Percentiles rank a stretch among this genome's conserved stretches.
These are phyloP conservation scores for Solanum acaule DNA, from an alignment of 257 asterid species.

Conservation along the genomic window DNA sequence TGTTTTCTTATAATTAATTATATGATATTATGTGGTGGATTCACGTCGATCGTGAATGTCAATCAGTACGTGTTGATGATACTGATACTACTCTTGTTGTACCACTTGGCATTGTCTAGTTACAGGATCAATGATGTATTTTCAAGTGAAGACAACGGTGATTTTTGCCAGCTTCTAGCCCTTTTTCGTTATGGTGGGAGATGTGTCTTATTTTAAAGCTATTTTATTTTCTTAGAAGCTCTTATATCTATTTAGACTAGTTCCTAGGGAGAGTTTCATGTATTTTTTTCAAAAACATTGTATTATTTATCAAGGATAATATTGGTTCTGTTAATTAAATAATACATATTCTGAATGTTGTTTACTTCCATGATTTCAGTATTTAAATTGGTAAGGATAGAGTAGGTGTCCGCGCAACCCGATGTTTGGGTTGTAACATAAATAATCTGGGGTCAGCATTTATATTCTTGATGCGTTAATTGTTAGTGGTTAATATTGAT, in stretches of 20 bases:
- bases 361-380: background rate
- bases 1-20: too few species aligned
- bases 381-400: background rate
- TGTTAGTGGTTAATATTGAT: background rate
- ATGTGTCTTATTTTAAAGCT: background rate
- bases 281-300: background rate
- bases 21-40: too few species aligned
- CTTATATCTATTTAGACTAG: background rate
- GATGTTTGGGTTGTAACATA: background rate
- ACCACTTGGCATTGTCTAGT: background rate
- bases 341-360: background rate
- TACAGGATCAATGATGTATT: background rate
- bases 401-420: background rate
- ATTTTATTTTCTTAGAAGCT: too few species aligned
- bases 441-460: background rate
- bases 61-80: too few species aligned
- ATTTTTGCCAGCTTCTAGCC: background rate
- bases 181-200: background rate
- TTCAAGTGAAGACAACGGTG: background rate
- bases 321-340: background rate
- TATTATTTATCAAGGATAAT: background rate
- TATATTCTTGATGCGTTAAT: background rate
- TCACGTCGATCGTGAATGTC: too few species aligned
- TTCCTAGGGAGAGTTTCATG: background rate
- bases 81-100: background rate